Evolutionary conservation across 2,329 filamentous ascomycete species (phyloP).

Genomic region (Sarocladium brachiariae): DNA sequence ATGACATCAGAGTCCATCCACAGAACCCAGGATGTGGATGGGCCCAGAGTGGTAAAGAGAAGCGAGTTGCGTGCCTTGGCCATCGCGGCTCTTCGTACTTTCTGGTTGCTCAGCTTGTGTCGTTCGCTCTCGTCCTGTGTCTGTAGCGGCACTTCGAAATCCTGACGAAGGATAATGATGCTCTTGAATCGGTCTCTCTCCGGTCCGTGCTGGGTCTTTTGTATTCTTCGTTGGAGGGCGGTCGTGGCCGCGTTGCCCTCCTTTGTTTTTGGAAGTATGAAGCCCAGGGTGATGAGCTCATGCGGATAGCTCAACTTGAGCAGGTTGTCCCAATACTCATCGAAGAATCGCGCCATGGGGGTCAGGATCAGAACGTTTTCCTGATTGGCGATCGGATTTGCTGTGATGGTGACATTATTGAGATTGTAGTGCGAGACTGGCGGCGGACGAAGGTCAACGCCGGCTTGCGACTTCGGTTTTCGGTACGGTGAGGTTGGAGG

Average conservation of each 20-base stretch:
- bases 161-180: conserved; percentile 90
- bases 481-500: conserved; percentile 36
- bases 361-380: conserved; percentile 90
- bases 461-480: conserved; percentile 29
- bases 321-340: conserved; percentile 92
- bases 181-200: conserved; percentile 81
- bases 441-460: conserved; percentile 47
- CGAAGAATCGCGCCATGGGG: conserved; percentile 88
- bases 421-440: conserved; percentile 90
- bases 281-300: conserved; percentile 88
- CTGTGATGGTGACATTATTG: conserved; percentile 84
- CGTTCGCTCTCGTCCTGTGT: conserved; percentile 84
- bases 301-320: conserved; percentile 80
- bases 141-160: conserved; percentile 74
- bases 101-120: conserved; percentile 89
- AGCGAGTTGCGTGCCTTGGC: conserved; percentile 88
- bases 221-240: conserved; percentile 76
- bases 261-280: conserved; percentile 90
- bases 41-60: conserved; percentile 89
- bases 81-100: conserved; percentile 80
- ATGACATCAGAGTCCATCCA: conserved; percentile 93
- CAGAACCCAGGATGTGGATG: conserved; percentile 87
- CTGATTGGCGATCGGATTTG: conserved; percentile 66
- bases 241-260: conserved; percentile 84
- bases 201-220: conserved; percentile 71